Base-by-base conservation (phyloP, 1,284 basidiomycete genomes). In the Testicularia cyperi region DNA sequence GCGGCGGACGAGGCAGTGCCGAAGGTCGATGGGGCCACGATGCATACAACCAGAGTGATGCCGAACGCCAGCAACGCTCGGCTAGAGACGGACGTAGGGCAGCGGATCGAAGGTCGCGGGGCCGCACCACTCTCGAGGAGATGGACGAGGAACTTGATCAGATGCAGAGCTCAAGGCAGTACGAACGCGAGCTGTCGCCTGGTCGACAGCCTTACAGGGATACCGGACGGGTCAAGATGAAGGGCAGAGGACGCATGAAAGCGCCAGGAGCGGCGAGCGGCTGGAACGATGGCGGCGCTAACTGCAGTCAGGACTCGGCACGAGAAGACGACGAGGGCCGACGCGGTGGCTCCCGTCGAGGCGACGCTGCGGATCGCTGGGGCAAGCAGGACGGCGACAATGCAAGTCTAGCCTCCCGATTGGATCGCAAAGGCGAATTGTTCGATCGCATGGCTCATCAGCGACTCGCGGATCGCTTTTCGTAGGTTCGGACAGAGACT, bases 131-230 rank as follows among this genome's bases (percentile, higher is more conserved):
- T 8, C 13, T 61, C 16, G 54, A 53, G 13, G 48, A 49, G 3
- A 38, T 68, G 38, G 63, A 68, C 25, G 57, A 58, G 18, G 61
- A 62, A 31, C 18, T 58, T 6, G 61, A 65, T 9, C 44, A 32
- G 2, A 20, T 51, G 15, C 28, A 31, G 6, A 30, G 22, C 13
- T 40, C 46, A 10, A 37, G 51, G 13, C 27, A 30, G 6, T 40
- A 65, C 13, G 33, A 45, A 20, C 25, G 65, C 3, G 65, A 65
- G 21, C 44, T 54, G n/a, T 65, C 63, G 1, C 65, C 65, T 3
- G 34, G 37, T 5, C 38, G 53, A 20, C 8, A 29, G 16, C 6
- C 14, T 18, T n/a, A 21, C 13, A 25, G 29, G 13, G 44, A 37
- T 12, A 16, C 20, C 1, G 54, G 45, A 10, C 14, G 54, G 24